Evolutionary conservation across 345 rosid species (phyloP).

Genomic region (Chamaenerion angustifolium): DNA sequence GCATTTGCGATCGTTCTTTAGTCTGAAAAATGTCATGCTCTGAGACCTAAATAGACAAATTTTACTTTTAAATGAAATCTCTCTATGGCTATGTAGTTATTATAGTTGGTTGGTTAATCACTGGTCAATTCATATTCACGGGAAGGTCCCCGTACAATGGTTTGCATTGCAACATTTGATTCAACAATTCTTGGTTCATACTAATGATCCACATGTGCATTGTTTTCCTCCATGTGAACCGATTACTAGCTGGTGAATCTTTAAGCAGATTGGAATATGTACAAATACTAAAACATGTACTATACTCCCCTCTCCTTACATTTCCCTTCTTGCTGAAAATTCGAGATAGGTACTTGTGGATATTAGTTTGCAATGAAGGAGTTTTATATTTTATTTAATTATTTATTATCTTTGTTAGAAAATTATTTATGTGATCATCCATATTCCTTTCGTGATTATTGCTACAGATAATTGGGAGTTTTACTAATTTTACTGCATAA

Average conservation of each 20-base stretch:
- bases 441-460: neutral
- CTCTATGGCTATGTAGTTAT: too few relatives aligned
- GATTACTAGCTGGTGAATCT: too few relatives aligned
- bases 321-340: neutral
- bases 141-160: constrained; percentile 97
- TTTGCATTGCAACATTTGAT: constrained; percentile 96
- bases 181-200: constrained; percentile 20
- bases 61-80: too few relatives aligned
- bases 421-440: neutral
- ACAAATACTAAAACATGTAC: too few relatives aligned
- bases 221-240: neutral
- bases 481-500: neutral
- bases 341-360: too few relatives aligned
- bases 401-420: too few relatives aligned
- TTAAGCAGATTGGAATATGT: too few relatives aligned
- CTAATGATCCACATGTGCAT: too few relatives aligned
- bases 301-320: neutral
- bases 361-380: neutral
- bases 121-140: constrained; percentile 17
- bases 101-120: too few relatives aligned
- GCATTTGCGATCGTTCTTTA: too few relatives aligned
- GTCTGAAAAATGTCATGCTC: too few relatives aligned
- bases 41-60: too few relatives aligned
- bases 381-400: neutral
- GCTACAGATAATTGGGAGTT: neutral